Conservation (phyloP, 805 yeast genomes). For the Kazachstania kunashirensis region DNA sequence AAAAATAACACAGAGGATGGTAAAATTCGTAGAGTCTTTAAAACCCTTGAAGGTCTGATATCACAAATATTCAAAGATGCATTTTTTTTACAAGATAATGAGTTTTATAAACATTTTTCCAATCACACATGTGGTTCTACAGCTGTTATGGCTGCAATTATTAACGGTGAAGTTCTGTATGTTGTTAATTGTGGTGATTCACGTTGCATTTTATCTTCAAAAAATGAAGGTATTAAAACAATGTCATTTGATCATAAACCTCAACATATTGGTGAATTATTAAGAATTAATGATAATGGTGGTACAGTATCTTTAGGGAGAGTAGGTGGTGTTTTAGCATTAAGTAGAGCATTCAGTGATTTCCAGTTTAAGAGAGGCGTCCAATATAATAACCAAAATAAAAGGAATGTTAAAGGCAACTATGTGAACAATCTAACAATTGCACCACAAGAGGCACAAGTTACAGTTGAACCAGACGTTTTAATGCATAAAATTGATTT, state of each 20-base stretch:
- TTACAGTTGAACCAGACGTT: constrained; percentile 71
- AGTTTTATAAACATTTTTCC: constrained; percentile 33
- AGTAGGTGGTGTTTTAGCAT: constrained; percentile 90
- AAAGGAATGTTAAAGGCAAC: constrained; percentile 8
- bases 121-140: constrained; percentile 43
- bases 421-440: constrained; percentile 4
- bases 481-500: constrained; percentile 41
- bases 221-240: constrained; percentile 45
- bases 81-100: constrained; percentile 38
- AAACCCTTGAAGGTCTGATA: constrained; percentile 30
- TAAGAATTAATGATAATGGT: constrained; percentile 86
- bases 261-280: constrained; percentile 84
- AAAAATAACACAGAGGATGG: constrained; percentile 2
- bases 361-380: constrained; percentile 41
- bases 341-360: constrained; percentile 85
- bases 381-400: constrained; percentile 4
- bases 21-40: constrained; percentile 14
- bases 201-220: constrained; percentile 46
- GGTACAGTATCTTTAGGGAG: constrained; percentile 89
- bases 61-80: constrained; percentile 34
- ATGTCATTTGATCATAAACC: constrained; percentile 85
- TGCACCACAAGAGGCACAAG: constrained; percentile 64
- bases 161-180: constrained; percentile 37
- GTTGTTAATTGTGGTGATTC: constrained; percentile 75
- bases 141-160: constrained; percentile 37